phyloP scores from a whole-genome alignment of 768 basidiomycete genomes.

The Russula olivacea region DNA sequence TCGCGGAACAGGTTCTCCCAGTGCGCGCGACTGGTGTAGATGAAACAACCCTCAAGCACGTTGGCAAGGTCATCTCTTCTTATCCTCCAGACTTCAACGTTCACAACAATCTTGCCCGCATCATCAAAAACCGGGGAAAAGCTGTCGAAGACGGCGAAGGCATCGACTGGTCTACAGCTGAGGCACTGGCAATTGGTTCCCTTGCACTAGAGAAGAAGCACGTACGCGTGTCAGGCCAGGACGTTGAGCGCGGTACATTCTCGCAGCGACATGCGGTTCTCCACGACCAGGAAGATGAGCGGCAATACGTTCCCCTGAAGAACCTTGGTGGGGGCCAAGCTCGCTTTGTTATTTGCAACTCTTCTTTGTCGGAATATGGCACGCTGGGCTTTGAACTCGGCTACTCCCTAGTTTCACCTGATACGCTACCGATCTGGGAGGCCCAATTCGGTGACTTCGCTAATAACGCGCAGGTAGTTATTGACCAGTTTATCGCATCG shows the following conservation, averaged over 20 bases:
- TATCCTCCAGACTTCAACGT: conserved; percentile 82
- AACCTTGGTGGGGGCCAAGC: conserved; percentile 84
- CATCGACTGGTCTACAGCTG: conserved; percentile 98
- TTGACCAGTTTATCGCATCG: conserved; percentile 97
- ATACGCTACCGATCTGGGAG: conserved; percentile 93
- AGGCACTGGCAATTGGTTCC: conserved; percentile 93
- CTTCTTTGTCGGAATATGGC: conserved; percentile 92
- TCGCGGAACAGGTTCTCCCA: conserved; percentile 90
- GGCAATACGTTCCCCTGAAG: conserved; percentile 85
- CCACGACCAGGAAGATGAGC: conserved; percentile 91
- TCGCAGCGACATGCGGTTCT: conserved; percentile 96
- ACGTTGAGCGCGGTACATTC: conserved; percentile 98
- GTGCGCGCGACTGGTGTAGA: conserved; percentile 81
- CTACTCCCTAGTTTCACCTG: conserved; percentile 95
- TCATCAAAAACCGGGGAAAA: conserved; percentile 82
- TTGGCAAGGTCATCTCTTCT: conserved; percentile 83
- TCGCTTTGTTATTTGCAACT: conserved; percentile 94
- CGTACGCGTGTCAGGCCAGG: conserved; percentile 94
- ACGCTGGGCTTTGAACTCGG: conserved; percentile 95
- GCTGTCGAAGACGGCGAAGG: conserved; percentile 83
- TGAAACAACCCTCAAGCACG: conserved; percentile 65
- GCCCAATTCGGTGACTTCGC: conserved; percentile 99
- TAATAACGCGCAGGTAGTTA: conserved; percentile 95
- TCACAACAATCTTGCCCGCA: conserved; percentile 92
- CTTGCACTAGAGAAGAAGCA: conserved; percentile 91